A percentile compares a stretch with the other conserved stretches of the same genome.
These are phyloP conservation scores for Neopestalotiopsis sp. DNA, from an alignment of 2,329 filamentous ascomycete genomes.

Conservation along the genomic window DNA sequence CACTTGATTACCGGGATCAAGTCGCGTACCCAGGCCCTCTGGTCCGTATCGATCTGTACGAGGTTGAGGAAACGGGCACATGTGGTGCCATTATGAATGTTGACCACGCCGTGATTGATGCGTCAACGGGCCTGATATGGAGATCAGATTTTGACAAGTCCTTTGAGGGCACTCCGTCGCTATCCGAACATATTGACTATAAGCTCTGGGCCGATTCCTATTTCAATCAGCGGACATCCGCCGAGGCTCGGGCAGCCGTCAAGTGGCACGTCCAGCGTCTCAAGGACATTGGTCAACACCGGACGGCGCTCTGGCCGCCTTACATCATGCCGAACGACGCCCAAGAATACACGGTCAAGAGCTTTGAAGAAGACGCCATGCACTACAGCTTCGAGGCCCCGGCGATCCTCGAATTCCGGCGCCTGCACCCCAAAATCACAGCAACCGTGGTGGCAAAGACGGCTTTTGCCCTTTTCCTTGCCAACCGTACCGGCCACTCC, in stretches of 20 bases:
- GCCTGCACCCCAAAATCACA: slow-evolving; percentile 17
- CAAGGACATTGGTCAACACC: background rate
- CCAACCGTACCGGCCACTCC: slow-evolving; percentile 24
- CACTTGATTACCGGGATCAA: slow-evolving; percentile 8
- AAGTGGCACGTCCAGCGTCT: slow-evolving; percentile 23
- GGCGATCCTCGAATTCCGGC: slow-evolving; percentile 21
- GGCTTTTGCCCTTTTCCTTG: slow-evolving; percentile 25
- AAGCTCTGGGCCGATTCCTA: slow-evolving; percentile 27
- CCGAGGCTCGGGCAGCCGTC: slow-evolving; percentile 21
- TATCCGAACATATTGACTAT: slow-evolving; percentile 25
- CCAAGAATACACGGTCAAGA: slow-evolving; percentile 15
- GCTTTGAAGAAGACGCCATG: slow-evolving; percentile 19
- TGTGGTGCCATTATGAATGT: slow-evolving; percentile 12
- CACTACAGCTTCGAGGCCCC: slow-evolving; percentile 22
- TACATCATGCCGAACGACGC: slow-evolving; percentile 10
- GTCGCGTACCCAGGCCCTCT: slow-evolving; percentile 13
- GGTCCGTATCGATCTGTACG: slow-evolving; percentile 3
- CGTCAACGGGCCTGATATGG: slow-evolving; percentile 6
- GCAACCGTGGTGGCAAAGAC: slow-evolving; percentile 23
- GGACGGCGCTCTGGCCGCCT: slow-evolving; percentile 13
- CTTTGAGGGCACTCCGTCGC: slow-evolving; percentile 5
- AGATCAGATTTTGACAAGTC: slow-evolving; percentile 13
- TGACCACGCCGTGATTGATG: slow-evolving; percentile 17
- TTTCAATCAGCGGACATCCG: slow-evolving; percentile 21
- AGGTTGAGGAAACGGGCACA: slow-evolving; percentile 15